Evolutionary conservation across 1,284 basidiomycete species (phyloP).

Genomic region (Tilletia horrida): DNA sequence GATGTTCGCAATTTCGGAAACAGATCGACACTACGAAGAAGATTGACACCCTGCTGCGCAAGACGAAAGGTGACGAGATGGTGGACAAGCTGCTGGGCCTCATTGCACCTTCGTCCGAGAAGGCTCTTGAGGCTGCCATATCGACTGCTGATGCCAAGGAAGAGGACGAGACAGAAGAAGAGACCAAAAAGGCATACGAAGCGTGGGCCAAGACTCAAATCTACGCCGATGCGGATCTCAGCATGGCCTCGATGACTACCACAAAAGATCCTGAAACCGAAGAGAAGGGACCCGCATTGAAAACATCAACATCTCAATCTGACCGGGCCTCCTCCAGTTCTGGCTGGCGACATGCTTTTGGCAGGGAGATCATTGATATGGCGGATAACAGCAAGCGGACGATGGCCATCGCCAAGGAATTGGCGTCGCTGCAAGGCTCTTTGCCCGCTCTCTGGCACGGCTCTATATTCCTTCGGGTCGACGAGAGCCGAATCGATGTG

Average conservation of each 20-base stretch:
- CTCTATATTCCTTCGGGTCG: conserved; percentile 79
- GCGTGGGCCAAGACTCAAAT: conserved; percentile 74
- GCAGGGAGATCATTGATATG: conserved; percentile 25
- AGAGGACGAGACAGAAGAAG: conserved; percentile 31
- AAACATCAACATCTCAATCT: background rate
- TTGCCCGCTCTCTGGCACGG: conserved; percentile 84
- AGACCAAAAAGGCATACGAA: conserved; percentile 67
- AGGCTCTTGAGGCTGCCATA: background rate
- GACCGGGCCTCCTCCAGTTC: background rate
- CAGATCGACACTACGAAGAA: conserved; percentile 56
- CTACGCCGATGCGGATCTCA: conserved; percentile 83
- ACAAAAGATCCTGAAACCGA: background rate
- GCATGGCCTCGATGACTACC: conserved; percentile 56
- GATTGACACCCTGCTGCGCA: conserved; percentile 54
- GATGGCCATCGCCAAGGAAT: conserved; percentile 86
- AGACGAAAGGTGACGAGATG: conserved; percentile 57
- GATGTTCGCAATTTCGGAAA: conserved; percentile 27
- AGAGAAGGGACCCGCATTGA: too few species aligned
- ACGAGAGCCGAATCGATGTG: conserved; percentile 61
- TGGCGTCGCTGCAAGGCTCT: conserved; percentile 82
- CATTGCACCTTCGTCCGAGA: conserved; percentile 16
- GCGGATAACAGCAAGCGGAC: conserved; percentile 69
- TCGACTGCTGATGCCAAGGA: background rate
- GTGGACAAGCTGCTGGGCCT: conserved; percentile 65
- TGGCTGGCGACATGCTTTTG: conserved; percentile 18